Evolutionary conservation across 2,329 filamentous ascomycete genomes (phyloP), one percentile per base, ranked within the genome.

Genomic region (Ophiostoma ips): DNA sequence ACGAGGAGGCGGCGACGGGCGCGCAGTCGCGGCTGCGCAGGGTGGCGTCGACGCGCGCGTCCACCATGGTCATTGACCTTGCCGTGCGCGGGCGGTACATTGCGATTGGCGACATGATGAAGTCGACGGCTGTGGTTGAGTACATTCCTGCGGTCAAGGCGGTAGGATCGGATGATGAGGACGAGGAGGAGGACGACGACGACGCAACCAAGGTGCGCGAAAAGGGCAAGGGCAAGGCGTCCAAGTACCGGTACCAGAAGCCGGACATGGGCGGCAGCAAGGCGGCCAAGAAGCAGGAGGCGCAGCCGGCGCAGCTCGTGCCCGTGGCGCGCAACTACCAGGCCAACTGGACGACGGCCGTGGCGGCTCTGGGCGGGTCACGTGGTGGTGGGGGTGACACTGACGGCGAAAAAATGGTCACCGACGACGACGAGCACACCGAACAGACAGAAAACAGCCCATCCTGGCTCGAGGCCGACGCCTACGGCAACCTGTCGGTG

Each of bases 71-170:
- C 0, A 78, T 94, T 15, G 86, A 90, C 57, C 64, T 96, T 7
- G 79, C 82, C 10, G 75, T 95, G 13, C 77, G 79, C 1, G 84
- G 76, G 1, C 81, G 83, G 57, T 72, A 77, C 21, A 89, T 98
- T 55, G 87, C 85, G 0, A 81, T 96, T 10, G 85, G 83, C 0
- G 92, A 98, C 61, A 69, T 98, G 43, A 95, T 95, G 85, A 95
- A 96, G 67, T 94, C 87, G 1, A 71, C 94, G 21, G 81, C 84
- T 1, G 68, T 96, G 6, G 71, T 95, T 9, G 73, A 92, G 60
- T 92, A 83, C 60, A 69, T 72, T 0, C 72, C 73, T 3, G 74
- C 71, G 9, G 21, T 44, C n/a, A 38, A 37, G 8, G 49, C 49
- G n/a, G n/a, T n/a, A 28, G 24, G 24, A 28, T n/a, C n/a, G n/a